phyloP scores from a whole-genome alignment of 2,329 filamentous ascomycete species.

The Exophiala xenobiotica region DNA sequence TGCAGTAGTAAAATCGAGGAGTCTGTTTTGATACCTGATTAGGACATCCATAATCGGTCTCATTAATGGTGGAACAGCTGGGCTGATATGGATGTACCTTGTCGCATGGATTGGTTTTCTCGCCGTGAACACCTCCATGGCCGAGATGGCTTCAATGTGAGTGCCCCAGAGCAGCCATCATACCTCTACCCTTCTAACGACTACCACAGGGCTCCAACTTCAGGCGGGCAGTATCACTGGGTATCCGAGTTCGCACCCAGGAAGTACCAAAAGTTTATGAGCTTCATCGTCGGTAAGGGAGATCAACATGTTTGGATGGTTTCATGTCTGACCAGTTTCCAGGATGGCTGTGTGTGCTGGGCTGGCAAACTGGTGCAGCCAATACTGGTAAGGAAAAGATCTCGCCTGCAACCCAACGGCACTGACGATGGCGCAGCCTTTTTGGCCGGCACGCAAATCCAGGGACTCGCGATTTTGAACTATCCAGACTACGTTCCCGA shows the following conservation, averaged over 20 bases:
- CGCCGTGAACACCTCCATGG: constrained; percentile 45
- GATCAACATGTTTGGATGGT: background rate
- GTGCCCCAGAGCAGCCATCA: background rate
- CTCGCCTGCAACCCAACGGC: constrained; percentile 31
- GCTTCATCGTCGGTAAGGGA: constrained; percentile 33
- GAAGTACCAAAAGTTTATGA: constrained; percentile 37
- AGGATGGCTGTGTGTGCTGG: constrained; percentile 36
- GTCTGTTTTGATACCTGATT: constrained; percentile 7
- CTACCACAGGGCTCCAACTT: constrained; percentile 38
- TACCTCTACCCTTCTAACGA: background rate
- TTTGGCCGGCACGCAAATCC: constrained; percentile 47
- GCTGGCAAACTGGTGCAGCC: constrained; percentile 34
- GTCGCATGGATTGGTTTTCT: constrained; percentile 49
- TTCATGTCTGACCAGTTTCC: constrained; percentile 5
- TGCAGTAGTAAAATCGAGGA: background rate
- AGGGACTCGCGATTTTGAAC: constrained; percentile 48
- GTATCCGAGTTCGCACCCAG: constrained; percentile 39
- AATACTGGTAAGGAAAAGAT: constrained; percentile 19
- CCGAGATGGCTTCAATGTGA: constrained; percentile 53
- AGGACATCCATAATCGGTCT: constrained; percentile 26
- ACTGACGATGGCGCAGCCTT: constrained; percentile 33
- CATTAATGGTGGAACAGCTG: constrained; percentile 51
- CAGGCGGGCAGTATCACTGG: constrained; percentile 40
- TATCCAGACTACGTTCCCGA: constrained; percentile 42
- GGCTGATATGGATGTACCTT: constrained; percentile 54